These are phyloP conservation scores for Coemansia guatemalensis DNA, from an alignment of 192 early-diverging fungal genomes.

Conservation along the genomic window DNA sequence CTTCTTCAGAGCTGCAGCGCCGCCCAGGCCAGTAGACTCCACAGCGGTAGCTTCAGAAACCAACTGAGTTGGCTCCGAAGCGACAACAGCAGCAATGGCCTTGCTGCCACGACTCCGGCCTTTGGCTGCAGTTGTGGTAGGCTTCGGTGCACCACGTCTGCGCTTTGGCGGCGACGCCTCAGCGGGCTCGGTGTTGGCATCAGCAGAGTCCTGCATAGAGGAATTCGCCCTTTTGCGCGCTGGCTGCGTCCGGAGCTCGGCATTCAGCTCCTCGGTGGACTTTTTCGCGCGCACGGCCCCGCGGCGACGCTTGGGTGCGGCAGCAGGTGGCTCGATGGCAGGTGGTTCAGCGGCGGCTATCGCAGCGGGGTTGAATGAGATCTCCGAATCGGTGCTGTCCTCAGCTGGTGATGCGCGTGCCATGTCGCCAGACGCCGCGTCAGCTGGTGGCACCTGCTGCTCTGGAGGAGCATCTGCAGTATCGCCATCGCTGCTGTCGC, in stretches of 20 bases:
- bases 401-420: not conserved
- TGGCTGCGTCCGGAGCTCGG: slow-evolving; percentile 37
- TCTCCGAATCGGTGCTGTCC: slow-evolving; percentile 52
- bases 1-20: slow-evolving; percentile 34
- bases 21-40: not conserved
- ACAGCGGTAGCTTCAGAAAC: not conserved
- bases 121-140: not conserved
- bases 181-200: not conserved
- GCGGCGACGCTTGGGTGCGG: slow-evolving; percentile 6
- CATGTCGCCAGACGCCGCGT: not conserved
- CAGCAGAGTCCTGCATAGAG: not conserved
- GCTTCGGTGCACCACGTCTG: slow-evolving; percentile 18
- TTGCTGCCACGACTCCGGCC: slow-evolving; percentile 2
- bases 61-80: not conserved
- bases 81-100: not conserved
- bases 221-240: slow-evolving; percentile 24
- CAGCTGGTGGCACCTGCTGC: not conserved
- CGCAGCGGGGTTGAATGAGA: slow-evolving; percentile 37
- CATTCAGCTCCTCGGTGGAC: slow-evolving; percentile 31
- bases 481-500: slow-evolving; percentile 8
- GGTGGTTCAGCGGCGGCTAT: slow-evolving; percentile 12
- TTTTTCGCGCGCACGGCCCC: slow-evolving; percentile 16
- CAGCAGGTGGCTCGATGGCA: not conserved
- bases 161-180: slow-evolving; percentile 33
- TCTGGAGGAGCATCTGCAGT: not conserved